Base-by-base conservation (phyloP, 345 rosid species). In the Ailanthus altissimus region DNA sequence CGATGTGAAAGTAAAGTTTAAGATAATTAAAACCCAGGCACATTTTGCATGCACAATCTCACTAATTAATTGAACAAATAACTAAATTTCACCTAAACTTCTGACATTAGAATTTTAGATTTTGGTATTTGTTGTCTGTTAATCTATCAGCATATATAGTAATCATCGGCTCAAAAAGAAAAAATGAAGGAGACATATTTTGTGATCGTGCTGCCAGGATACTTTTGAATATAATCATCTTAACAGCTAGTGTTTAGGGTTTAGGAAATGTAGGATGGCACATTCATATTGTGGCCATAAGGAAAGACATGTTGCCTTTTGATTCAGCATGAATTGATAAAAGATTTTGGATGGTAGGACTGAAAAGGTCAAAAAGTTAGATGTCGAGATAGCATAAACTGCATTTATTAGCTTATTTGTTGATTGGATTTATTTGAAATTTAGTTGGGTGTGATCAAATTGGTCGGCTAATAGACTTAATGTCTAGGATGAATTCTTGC, bases 361-460 rank as follows among this genome's bases (percentile, higher is more conserved):
- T 67, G 10, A 67, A 45, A 26, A 47, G n/a, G 20, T 67, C 72
- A 25, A 11, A 65, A 65, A 6, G 16, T 43, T 65, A 65, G n/a
- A 65, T 43, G 13, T 42, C 42, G 13, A 42, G 26, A 13, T 21
- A n/a, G 9, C 9, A 7, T 25, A 18, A 67, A 67, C 18, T 66
- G 7, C 38, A 49, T 25, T 20, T 68, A 20, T 15, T 68, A 26
- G 57, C 10, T 42, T 10, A 3, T 16, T 58, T 45, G 42, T 49
- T 47, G 47, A 20, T 12, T 18, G 18, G 25, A 42, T 73, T 72
- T 45, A 16, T 45, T 59, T 26, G 42, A 38, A 57, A 58, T 72
- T 25, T 14, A 18, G 58, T 58, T 62, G 15, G 12, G 21, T 28
- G n/a, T 49, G 28, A 73, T 75, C 40, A 36, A 63, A 80, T 75